Evolutionary conservation across 257 asterid genomes (phyloP).

Genomic region (Solanum sejunctum): DNA sequence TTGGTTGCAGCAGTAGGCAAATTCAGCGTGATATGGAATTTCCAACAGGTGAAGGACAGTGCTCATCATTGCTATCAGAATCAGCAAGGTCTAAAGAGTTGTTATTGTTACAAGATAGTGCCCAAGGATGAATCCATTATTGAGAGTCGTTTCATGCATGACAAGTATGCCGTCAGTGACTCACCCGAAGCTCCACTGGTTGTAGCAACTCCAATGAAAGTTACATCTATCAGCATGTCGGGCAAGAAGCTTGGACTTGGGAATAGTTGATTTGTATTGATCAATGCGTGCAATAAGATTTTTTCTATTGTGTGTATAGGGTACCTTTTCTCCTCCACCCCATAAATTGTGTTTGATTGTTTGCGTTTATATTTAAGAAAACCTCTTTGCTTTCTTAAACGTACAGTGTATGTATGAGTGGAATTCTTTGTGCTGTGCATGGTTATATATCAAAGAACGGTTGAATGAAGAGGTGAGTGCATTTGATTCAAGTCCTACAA

Average conservation of each 20-base stretch:
- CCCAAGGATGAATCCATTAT: constrained; percentile 85
- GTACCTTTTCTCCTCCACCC: background rate
- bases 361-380: background rate
- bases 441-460: background rate
- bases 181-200: constrained; percentile 97
- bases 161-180: constrained; percentile 47
- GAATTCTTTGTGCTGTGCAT: background rate
- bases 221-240: constrained; percentile 87
- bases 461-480: background rate
- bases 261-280: background rate
- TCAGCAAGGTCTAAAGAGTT: constrained; percentile 97
- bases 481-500: background rate
- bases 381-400: background rate
- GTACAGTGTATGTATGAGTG: background rate
- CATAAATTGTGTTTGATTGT: background rate
- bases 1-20: constrained; percentile 95
- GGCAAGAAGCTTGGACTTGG: constrained; percentile 25
- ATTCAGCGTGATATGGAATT: constrained; percentile 85
- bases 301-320: background rate
- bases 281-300: background rate
- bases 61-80: constrained; percentile 76
- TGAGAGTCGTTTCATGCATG: constrained; percentile 95
- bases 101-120: constrained; percentile 89
- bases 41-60: constrained; percentile 95
- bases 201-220: constrained; percentile 92